Conservation (phyloP, 495 filamentous ascomycete species). For the Lichina pygmaea region DNA sequence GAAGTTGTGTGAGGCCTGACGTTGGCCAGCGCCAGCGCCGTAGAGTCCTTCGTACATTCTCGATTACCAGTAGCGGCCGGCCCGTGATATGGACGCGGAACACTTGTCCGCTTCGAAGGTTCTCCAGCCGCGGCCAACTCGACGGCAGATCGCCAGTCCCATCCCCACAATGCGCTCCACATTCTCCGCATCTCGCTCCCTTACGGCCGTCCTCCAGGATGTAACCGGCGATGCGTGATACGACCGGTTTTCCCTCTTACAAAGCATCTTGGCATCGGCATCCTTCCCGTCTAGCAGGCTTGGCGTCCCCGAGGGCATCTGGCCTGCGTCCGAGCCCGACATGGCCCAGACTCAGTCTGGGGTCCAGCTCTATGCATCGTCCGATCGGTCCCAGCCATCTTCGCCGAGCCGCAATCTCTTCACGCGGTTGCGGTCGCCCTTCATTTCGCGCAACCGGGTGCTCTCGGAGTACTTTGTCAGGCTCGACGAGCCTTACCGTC, state of each 20-base stretch:
- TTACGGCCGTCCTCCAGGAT: too few relatives aligned
- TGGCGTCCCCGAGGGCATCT: background rate
- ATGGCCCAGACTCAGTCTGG: background rate
- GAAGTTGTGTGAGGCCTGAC: too few relatives aligned
- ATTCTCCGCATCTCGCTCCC: too few relatives aligned
- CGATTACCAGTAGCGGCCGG: too few relatives aligned
- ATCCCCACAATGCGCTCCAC: too few relatives aligned
- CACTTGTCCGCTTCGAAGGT: too few relatives aligned
- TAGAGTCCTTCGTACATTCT: too few relatives aligned
- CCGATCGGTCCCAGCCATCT: background rate
- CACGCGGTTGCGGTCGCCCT: constrained; percentile 29
- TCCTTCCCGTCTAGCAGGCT: constrained; percentile 1
- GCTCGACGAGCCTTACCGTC: constrained; percentile 66
- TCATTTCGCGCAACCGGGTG: constrained; percentile 39
- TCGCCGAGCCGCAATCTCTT: constrained; percentile 12
- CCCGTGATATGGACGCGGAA: too few relatives aligned
- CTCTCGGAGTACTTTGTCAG: constrained; percentile 60
- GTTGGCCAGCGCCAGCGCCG: too few relatives aligned
- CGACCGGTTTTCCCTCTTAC: constrained; percentile 1
- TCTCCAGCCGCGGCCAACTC: too few relatives aligned
- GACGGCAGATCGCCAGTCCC: too few relatives aligned
- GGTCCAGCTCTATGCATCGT: background rate
- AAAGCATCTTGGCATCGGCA: constrained; percentile 4
- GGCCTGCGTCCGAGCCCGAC: background rate
- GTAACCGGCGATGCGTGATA: too few relatives aligned